Conservation (phyloP, 257 asterid species). For the Solanum pinnatisectum region DNA sequence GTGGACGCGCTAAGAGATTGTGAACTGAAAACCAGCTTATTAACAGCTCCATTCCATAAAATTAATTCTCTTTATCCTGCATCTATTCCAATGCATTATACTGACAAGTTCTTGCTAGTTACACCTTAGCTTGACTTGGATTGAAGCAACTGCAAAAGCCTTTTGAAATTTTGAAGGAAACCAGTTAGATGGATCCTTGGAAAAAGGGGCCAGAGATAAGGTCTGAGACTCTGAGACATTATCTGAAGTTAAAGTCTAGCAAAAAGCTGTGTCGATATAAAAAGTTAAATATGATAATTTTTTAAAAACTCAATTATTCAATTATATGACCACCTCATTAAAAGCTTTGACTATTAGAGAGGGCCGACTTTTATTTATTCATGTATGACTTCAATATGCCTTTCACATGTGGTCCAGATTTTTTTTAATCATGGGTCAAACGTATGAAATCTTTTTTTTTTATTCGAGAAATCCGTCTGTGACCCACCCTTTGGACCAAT, state of each 20-base stretch:
- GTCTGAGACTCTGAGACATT: background rate
- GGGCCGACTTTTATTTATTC: background rate
- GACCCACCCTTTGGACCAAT: no score
- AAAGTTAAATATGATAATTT: background rate
- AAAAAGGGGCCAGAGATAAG: background rate
- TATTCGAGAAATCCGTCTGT: no score
- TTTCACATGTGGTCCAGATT: background rate
- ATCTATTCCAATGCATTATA: background rate
- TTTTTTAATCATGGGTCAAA: background rate
- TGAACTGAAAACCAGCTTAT: background rate
- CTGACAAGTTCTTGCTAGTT: background rate
- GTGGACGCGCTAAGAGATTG: background rate
- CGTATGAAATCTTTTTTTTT: background rate
- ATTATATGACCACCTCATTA: background rate
- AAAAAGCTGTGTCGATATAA: background rate
- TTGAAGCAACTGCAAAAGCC: background rate
- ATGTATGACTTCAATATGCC: background rate
- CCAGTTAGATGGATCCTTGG: background rate
- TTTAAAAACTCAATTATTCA: background rate
- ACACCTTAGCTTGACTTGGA: background rate
- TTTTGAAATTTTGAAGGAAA: background rate
- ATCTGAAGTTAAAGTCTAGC: background rate
- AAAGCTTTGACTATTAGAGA: background rate
- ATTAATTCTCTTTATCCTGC: background rate
- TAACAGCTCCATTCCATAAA: background rate